phyloP scores from a whole-genome alignment of 2,329 filamentous ascomycete species.

The Lasiodiplodia hormozganensis region DNA sequence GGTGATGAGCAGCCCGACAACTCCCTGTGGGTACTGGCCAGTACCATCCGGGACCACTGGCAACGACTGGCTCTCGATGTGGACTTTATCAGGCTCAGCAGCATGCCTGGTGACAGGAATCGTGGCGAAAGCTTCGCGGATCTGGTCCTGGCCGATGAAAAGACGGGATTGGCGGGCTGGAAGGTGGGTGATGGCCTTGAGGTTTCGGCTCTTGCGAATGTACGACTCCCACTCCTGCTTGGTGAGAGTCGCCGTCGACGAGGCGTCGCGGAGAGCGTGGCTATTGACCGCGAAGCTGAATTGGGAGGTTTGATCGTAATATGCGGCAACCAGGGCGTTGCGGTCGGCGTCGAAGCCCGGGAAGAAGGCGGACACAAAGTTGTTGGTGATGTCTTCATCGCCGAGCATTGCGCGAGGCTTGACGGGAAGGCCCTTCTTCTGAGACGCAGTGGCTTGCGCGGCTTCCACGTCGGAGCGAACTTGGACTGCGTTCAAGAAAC shows the following conservation, averaged over 20 bases:
- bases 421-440: slow-evolving; percentile 65
- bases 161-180: slow-evolving; percentile 69
- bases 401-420: slow-evolving; percentile 75
- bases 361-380: slow-evolving; percentile 78
- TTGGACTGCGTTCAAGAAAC: slow-evolving; percentile 75
- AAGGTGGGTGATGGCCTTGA: slow-evolving; percentile 70
- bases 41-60: slow-evolving; percentile 74
- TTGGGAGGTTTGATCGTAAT: slow-evolving; percentile 77
- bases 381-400: slow-evolving; percentile 74
- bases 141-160: slow-evolving; percentile 68
- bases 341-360: slow-evolving; percentile 76
- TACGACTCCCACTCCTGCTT: slow-evolving; percentile 74
- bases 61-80: slow-evolving; percentile 81
- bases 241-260: slow-evolving; percentile 43
- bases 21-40: slow-evolving; percentile 67
- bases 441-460: slow-evolving; percentile 36
- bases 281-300: slow-evolving; percentile 80
- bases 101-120: slow-evolving; percentile 79
- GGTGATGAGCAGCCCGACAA: slow-evolving; percentile 78
- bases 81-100: slow-evolving; percentile 73
- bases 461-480: slow-evolving; percentile 77
- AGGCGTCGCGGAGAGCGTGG: slow-evolving; percentile 58
- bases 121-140: slow-evolving; percentile 71
- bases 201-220: slow-evolving; percentile 78
- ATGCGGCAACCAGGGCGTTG: slow-evolving; percentile 64